Evolutionary conservation across 148 eudicot genomes (phyloP).

Genomic region (Vaccinium corymbosum): DNA sequence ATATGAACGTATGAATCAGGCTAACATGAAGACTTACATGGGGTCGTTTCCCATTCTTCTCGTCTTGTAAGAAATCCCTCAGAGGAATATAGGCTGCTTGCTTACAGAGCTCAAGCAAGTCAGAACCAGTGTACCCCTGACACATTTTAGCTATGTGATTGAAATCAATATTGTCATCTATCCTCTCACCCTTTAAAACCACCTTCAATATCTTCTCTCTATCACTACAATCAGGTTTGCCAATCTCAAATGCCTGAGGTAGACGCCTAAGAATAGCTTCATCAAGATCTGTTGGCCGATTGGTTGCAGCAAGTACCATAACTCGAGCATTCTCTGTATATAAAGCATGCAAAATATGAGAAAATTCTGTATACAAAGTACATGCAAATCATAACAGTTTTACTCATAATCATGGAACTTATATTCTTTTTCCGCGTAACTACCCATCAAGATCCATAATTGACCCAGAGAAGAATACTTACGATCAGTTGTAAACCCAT

Average conservation of each 20-base stretch:
- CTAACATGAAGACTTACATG: slow-evolving; percentile 34
- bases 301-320: slow-evolving; percentile 91
- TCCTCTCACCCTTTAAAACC: slow-evolving; percentile 60
- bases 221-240: slow-evolving; percentile 55
- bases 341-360: not conserved
- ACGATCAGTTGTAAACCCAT: slow-evolving; percentile 91
- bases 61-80: slow-evolving; percentile 62
- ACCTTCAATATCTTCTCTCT: slow-evolving; percentile 70
- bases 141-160: slow-evolving; percentile 58
- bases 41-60: slow-evolving; percentile 55
- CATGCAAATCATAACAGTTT: not conserved
- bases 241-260: slow-evolving; percentile 86
- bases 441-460: not conserved
- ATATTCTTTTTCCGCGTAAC: not conserved
- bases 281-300: slow-evolving; percentile 83
- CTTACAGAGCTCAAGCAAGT: slow-evolving; percentile 70
- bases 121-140: slow-evolving; percentile 77
- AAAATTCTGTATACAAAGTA: not conserved
- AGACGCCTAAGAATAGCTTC: slow-evolving; percentile 87
- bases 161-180: slow-evolving; percentile 52
- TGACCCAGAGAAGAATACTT: slow-evolving; percentile 24
- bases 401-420: not conserved
- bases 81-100: slow-evolving; percentile 83
- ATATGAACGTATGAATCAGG: not conserved
- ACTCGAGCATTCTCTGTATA: slow-evolving; percentile 65